phyloP scores from a whole-genome alignment of 495 filamentous ascomycete genomes.

The Sphaerosporella brunnea region DNA sequence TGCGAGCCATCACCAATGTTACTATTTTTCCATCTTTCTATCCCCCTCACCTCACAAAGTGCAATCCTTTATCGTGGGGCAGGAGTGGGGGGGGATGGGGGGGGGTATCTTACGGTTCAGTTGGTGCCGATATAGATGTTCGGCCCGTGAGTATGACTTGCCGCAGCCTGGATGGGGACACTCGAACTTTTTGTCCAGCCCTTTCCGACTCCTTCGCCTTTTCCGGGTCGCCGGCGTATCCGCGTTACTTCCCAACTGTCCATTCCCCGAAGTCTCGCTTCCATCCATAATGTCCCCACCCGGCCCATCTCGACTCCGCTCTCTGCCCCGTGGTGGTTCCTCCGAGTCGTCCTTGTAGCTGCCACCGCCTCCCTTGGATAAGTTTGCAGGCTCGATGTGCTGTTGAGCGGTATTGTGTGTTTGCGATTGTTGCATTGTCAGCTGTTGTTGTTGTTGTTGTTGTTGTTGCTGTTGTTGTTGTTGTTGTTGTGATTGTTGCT shows the following conservation, averaged over 20 bases:
- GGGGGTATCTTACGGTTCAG: conserved; percentile 56
- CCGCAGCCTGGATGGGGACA: conserved; percentile 79
- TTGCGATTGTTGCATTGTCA: conserved; percentile 2
- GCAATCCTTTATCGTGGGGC: too few relatives aligned
- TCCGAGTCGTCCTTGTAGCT: conserved; percentile 15
- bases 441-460: conserved; percentile 11
- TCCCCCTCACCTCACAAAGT: too few relatives aligned
- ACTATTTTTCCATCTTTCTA: too few relatives aligned
- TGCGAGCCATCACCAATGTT: too few relatives aligned
- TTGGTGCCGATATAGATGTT: conserved; percentile 93
- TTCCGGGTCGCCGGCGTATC: conserved; percentile 35
- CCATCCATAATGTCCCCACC: conserved; percentile 25
- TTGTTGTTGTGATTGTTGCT: neutral
- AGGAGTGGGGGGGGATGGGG: too few relatives aligned
- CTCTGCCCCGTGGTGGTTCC: conserved; percentile 22
- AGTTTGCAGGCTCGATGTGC: conserved; percentile 11
- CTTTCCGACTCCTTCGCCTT: conserved; percentile 68
- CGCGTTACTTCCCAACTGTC: conserved; percentile 24
- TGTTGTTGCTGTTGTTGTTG: conserved; percentile 12
- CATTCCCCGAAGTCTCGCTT: conserved; percentile 22
- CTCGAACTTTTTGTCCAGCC: conserved; percentile 84
- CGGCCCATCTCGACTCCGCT: conserved; percentile 25
- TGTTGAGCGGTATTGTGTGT: conserved; percentile 1
- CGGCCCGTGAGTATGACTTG: conserved; percentile 90
- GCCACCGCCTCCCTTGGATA: conserved; percentile 10